These are phyloP conservation scores for Exophiala lecanii-corni DNA, from an alignment of 2,329 filamentous ascomycete genomes.

Conservation along the genomic window DNA sequence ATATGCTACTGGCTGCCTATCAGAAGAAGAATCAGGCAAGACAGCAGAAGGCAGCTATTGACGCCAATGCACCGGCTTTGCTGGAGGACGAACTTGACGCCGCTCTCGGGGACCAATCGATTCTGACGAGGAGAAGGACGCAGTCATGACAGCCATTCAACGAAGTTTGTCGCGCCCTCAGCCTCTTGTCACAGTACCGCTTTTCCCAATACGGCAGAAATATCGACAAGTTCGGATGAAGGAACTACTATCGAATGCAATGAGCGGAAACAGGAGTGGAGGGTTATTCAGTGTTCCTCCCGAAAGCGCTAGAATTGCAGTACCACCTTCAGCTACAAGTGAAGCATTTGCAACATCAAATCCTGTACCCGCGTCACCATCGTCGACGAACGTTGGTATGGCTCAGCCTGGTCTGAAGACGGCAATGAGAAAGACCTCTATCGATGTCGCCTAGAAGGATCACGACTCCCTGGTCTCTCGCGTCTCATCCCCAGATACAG, in stretches of 20 bases:
- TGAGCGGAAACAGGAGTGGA: slow-evolving; percentile 47
- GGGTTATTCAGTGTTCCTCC: slow-evolving; percentile 37
- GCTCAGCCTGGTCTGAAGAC: slow-evolving; percentile 18
- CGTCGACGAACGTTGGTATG: slow-evolving; percentile 13
- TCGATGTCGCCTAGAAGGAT: slow-evolving; percentile 18
- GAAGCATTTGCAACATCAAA: slow-evolving; percentile 17
- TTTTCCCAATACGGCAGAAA: slow-evolving; percentile 48
- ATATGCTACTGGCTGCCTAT: slow-evolving; percentile 82
- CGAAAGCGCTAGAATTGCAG: slow-evolving; percentile 18
- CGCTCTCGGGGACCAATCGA: slow-evolving; percentile 60
- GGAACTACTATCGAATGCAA: slow-evolving; percentile 57
- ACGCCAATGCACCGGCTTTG: slow-evolving; percentile 76
- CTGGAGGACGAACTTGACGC: slow-evolving; percentile 39
- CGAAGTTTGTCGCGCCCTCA: slow-evolving; percentile 63
- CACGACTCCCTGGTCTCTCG: not conserved
- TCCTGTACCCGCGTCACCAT: slow-evolving; percentile 15
- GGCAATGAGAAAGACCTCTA: slow-evolving; percentile 18
- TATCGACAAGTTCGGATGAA: slow-evolving; percentile 61
- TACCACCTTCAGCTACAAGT: slow-evolving; percentile 18
- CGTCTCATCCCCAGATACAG: too few species aligned
- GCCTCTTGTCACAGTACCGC: slow-evolving; percentile 64
- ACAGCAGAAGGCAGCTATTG: slow-evolving; percentile 90
- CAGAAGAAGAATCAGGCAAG: slow-evolving; percentile 99
- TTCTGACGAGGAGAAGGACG: slow-evolving; percentile 87
- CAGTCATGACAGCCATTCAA: slow-evolving; percentile 74